Evolutionary conservation across 305 asterid genomes (phyloP).

Genomic region (Plantago lanceolata): DNA sequence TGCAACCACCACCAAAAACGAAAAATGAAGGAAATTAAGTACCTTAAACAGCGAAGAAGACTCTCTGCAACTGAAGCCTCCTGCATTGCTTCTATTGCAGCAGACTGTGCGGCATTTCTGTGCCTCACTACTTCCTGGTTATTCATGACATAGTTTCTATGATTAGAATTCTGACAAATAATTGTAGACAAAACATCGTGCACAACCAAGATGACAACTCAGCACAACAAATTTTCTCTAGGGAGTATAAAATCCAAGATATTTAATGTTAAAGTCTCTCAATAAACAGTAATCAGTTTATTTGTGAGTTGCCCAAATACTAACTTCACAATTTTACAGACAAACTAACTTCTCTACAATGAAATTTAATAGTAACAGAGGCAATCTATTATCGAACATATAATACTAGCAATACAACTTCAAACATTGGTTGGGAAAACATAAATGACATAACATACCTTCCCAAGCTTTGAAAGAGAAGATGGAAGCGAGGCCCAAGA

Average conservation of each 20-base stretch:
- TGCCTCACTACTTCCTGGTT: constrained; percentile 76
- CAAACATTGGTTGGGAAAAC: not conserved
- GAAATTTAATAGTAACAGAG: not conserved
- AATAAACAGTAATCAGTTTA: not conserved
- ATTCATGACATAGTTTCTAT: constrained; percentile 25
- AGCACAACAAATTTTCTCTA: not conserved
- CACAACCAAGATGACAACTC: not conserved
- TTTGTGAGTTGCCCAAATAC: not conserved
- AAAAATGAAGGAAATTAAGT: constrained; percentile 9
- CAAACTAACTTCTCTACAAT: not conserved
- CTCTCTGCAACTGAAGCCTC: constrained; percentile 86
- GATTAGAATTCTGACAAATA: constrained; percentile 25
- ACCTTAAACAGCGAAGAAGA: constrained; percentile 90
- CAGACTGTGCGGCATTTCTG: constrained; percentile 82
- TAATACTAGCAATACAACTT: not conserved
- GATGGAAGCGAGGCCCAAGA: constrained; percentile 84
- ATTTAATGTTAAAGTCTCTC: not conserved
- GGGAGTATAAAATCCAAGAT: not conserved
- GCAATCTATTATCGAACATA: not conserved
- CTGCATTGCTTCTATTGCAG: constrained; percentile 93
- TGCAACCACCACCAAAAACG: not conserved
- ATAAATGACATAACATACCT: constrained; percentile 51
- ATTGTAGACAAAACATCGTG: constrained; percentile 13
- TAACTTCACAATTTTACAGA: not conserved
- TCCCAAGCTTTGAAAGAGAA: constrained; percentile 80